Evolutionary conservation across 2,329 filamentous ascomycete genomes (phyloP), one percentile per base, ranked within the genome.

Genomic region (Aspergillus arachidicola): DNA sequence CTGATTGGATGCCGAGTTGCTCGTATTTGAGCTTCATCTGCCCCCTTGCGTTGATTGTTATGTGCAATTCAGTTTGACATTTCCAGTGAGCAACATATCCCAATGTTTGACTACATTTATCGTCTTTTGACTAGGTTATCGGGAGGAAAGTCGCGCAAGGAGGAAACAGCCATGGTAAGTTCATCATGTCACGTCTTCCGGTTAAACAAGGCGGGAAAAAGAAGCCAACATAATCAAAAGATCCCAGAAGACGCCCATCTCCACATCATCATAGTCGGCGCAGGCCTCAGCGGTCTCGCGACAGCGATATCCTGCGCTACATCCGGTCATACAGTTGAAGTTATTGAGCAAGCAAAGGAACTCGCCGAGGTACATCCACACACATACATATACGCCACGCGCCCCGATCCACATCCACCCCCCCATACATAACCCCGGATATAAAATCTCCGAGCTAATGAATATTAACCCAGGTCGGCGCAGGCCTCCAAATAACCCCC

Each of bases 401-500:
- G 32, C 10, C 32, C 32, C 12, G 32, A 1, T 16, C 43, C 11
- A 46, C 10, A n/a, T n/a, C n/a, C n/a, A n/a, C n/a, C n/a, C n/a
- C 26, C 26, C 26, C 26, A 28, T 21, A 5, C 9, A n/a, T 23
- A 46, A 21, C n/a, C 41, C 7, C 7, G 11, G 11, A 28, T 16
- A 34, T 10, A 32, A n/a, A 28, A 53, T n/a, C 12, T 30, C 38
- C 43, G 6, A 34, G 28, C 16, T 32, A 53, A 21, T 14, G 26
- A 16, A 54, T 3, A n/a, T 6, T 36, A 16, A 10, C 1, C n/a
- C 28, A 54, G 51, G 30, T 86, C 64, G 88, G 91, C 16, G 91
- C 92, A 69, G 89, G 90, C 4, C 82, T 91, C 7, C 88, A 90
- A 73, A 87, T 77, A 46, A 75, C 72, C 4, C 74, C 75, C 1